Evolutionary conservation across 345 rosid species (phyloP).

Genomic region (Lagerstroemia speciosa): DNA sequence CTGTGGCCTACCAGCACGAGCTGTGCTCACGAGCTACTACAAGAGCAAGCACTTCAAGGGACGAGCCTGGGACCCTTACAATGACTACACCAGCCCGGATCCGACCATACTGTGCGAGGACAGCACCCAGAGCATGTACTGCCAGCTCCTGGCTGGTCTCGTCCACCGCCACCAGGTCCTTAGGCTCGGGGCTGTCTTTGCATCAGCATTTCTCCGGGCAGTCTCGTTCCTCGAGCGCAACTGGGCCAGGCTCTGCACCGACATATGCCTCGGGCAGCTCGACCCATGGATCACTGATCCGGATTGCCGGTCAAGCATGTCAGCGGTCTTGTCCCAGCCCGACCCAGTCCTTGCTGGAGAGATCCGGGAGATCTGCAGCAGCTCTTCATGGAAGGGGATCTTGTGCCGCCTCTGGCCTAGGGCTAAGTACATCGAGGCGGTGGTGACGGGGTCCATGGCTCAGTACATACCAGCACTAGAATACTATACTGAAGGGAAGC

Average conservation of each 20-base stretch:
- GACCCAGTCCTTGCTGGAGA: conserved; percentile 40
- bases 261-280: conserved; percentile 38
- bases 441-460: conserved; percentile 65
- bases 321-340: conserved; percentile 21
- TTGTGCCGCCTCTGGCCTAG: conserved; percentile 52
- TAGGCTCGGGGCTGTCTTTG: conserved; percentile 60
- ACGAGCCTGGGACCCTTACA: conserved; percentile 36
- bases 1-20: conserved; percentile 49
- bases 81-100: conserved; percentile 50
- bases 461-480: conserved; percentile 54
- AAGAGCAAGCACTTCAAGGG: conserved; percentile 58
- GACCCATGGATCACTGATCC: conserved; percentile 35
- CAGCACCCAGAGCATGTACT: conserved; percentile 62
- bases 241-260: conserved; percentile 42
- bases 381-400: conserved; percentile 52
- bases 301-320: conserved; percentile 36
- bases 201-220: conserved; percentile 50
- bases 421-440: conserved; percentile 62
- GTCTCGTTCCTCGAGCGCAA: conserved; percentile 51
- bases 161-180: conserved; percentile 42
- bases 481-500: conserved; percentile 44
- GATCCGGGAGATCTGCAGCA: conserved; percentile 40
- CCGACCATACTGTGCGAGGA: conserved; percentile 51
- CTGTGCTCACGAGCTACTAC: conserved; percentile 67
- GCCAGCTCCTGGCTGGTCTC: conserved; percentile 57